Base-by-base conservation (phyloP, 106 monocot genomes). In the Posidonia australis region DNA sequence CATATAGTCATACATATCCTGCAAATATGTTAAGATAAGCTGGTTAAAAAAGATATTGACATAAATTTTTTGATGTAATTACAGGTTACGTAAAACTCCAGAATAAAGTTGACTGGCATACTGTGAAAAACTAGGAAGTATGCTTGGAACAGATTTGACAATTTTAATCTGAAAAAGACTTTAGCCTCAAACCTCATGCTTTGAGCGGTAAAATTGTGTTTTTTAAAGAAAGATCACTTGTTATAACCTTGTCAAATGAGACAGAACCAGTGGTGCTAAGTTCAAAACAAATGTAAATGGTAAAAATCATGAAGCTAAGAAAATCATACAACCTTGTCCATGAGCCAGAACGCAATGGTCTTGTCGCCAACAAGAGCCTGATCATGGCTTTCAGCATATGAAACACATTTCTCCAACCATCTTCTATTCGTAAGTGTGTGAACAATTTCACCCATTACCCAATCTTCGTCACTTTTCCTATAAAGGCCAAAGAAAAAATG, bases 281-380 rank as follows among this genome's bases (percentile, higher is more conserved):
- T 57, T 58, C 12, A 13, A 58, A 58, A 58, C n/a, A 42, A 41
- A 36, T n/a, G 29, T 18, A 18, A n/a, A 62, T 19, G 41, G 10
- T 23, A 42, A 17, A 13, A 41, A 25, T 13, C 9, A 56, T 12
- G 56, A 21, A 12, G 1, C 17, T 9, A 29, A 9, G 25, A 55
- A 55, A 60, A 36, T 62, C 42, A 20, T 42, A 20, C 36, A 62
- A 75, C 96, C 90, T 98, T 98, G 67, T 98, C 96, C 96, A 98
- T 98, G 44, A 98, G 70, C 96, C 96, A 98, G 44, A 98, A 98
- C 75, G 96, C 96, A 81, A 98, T 87, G 13, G 96, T 98, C 63
- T 98, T 98, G 77, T 98, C 96, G 57, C 96, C 96, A 71, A 98
- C 96, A 69, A 98, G 87, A 46, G 96, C 96, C 77, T 98, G 96